phyloP scores from a whole-genome alignment of 352 stramenopile species.

The Phytophthora ramorum region DNA sequence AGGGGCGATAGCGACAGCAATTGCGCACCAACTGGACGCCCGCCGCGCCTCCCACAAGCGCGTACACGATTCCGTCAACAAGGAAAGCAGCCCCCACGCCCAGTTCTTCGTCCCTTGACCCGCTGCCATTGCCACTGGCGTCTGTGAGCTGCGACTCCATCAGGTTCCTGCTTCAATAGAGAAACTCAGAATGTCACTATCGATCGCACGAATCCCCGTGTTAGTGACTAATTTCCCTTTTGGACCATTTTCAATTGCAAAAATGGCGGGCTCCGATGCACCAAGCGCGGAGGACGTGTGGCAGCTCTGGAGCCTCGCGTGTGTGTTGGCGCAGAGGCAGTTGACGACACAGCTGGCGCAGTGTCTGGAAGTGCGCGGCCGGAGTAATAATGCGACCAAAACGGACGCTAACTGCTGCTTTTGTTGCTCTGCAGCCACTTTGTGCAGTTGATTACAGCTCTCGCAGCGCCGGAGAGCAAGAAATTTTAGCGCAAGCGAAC shows the following conservation, averaged over 20 bases:
- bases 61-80: conserved; percentile 72
- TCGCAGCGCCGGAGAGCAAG: conserved; percentile 25
- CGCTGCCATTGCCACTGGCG: conserved; percentile 7
- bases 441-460: conserved; percentile 30
- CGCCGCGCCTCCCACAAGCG: conserved; percentile 60
- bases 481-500: conserved; percentile 41
- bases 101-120: conserved; percentile 39
- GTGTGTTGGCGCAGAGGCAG: conserved; percentile 47
- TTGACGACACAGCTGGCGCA: conserved; percentile 44
- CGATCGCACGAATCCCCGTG: neutral
- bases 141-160: conserved; percentile 21
- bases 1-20: conserved; percentile 82
- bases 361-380: conserved; percentile 55
- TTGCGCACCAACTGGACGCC: conserved; percentile 84
- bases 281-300: conserved; percentile 34
- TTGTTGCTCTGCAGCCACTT: conserved; percentile 35
- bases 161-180: conserved; percentile 9
- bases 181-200: conserved; percentile 16
- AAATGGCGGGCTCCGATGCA: conserved; percentile 23
- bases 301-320: conserved; percentile 75
- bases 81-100: conserved; percentile 74
- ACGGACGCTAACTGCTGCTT: conserved; percentile 4
- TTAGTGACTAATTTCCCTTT: conserved; percentile 13
- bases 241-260: conserved; percentile 2
- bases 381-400: neutral